These are phyloP conservation scores for Diddensiella santjacobensis DNA, from an alignment of 805 yeast species.

Conservation along the genomic window DNA sequence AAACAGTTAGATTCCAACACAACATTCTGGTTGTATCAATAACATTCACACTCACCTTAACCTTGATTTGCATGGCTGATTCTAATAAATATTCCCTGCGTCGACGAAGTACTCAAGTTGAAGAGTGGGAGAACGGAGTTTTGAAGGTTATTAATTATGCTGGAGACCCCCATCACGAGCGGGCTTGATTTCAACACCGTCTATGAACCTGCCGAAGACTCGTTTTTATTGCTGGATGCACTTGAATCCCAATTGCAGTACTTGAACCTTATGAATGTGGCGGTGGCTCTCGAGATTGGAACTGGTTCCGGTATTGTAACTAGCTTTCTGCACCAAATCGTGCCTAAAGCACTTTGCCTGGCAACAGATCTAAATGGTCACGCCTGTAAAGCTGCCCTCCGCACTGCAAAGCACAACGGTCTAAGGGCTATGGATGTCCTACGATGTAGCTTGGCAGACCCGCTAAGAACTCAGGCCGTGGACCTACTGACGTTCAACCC, in stretches of 20 bases:
- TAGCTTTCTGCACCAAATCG: slow-evolving; percentile 63
- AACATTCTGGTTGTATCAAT: too few relatives aligned
- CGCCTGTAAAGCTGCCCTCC: slow-evolving; percentile 55
- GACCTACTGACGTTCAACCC: slow-evolving; percentile 89
- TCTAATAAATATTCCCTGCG: too few relatives aligned
- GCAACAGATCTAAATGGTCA: slow-evolving; percentile 80
- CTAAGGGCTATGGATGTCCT: slow-evolving; percentile 41
- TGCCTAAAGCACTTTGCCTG: slow-evolving; percentile 51
- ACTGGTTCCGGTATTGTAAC: slow-evolving; percentile 89
- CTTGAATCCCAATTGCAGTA: slow-evolving; percentile 56
- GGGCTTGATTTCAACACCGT: slow-evolving; percentile 64
- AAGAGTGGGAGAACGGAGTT: too few relatives aligned
- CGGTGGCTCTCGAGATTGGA: slow-evolving; percentile 79
- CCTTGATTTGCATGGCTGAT: slow-evolving; percentile 72
- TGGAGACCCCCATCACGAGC: slow-evolving; percentile 68
- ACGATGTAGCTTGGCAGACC: slow-evolving; percentile 56
- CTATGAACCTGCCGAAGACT: slow-evolving; percentile 94
- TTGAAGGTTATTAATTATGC: too few relatives aligned
- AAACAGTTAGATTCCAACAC: neutral
- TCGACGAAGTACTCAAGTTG: too few relatives aligned
- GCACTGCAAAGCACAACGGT: slow-evolving; percentile 40
- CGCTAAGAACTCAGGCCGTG: slow-evolving; percentile 44
- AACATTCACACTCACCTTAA: slow-evolving; percentile 47
- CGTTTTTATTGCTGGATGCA: slow-evolving; percentile 76
- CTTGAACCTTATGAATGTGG: slow-evolving; percentile 32